Conservation (phyloP, 148 eudicot species). For the Bassia scoparia region DNA sequence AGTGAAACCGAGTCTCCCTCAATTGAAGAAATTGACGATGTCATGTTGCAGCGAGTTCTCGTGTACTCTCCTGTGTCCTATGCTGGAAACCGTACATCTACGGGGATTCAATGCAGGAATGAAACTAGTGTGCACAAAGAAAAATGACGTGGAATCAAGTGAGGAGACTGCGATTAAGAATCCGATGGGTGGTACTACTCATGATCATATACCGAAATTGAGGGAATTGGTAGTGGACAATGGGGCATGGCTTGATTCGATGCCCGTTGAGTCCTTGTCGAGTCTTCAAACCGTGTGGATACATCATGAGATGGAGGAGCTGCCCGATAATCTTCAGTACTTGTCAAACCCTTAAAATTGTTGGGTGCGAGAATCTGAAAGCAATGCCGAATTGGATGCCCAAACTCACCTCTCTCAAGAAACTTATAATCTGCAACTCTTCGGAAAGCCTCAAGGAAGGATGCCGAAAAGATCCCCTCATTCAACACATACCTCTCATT, state of each 20-base stretch:
- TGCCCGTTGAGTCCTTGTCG: neutral
- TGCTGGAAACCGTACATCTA: neutral
- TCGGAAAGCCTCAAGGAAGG: neutral
- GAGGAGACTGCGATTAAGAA: neutral
- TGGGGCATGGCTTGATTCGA: neutral
- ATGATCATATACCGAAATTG: neutral
- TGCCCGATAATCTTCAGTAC: neutral
- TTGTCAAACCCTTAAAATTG: neutral
- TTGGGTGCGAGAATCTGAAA: neutral
- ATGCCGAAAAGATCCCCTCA: neutral
- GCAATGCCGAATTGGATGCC: neutral
- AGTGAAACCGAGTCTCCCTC: neutral
- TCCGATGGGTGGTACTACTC: too few species aligned
- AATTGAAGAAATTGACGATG: neutral
- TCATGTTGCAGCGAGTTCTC: neutral
- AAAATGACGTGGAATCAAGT: neutral
- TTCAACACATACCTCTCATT: too few species aligned
- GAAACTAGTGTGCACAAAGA: neutral
- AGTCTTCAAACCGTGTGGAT: neutral
- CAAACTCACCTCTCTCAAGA: neutral
- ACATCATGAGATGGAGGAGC: neutral
- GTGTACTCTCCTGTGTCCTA: neutral
- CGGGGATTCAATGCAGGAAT: neutral
- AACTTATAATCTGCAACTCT: neutral
- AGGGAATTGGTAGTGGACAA: too few species aligned